Conservation (phyloP, 768 basidiomycete species). For the Podaxis carcinomalis region DNA sequence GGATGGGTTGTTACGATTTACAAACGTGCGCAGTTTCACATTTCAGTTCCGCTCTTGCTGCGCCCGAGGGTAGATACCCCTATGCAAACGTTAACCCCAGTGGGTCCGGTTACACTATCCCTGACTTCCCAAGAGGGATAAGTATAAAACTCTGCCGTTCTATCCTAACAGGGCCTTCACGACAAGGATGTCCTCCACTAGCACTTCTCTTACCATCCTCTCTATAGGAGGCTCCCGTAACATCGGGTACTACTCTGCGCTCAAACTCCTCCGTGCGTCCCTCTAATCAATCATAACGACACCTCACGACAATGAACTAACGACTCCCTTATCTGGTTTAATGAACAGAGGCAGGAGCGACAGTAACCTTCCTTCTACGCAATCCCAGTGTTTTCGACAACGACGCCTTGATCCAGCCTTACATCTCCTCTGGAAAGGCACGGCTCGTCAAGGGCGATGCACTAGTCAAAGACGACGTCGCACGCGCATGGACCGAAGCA, state of each 20-base stretch:
- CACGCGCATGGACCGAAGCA: slow-evolving; percentile 46
- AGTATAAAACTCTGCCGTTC: no score
- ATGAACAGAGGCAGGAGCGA: slow-evolving; percentile 46
- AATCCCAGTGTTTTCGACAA: slow-evolving; percentile 46
- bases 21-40: no score
- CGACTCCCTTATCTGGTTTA: not conserved
- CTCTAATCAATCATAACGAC: not conserved
- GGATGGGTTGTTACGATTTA: no score
- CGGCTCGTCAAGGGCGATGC: slow-evolving; percentile 60
- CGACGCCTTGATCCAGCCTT: slow-evolving; percentile 47
- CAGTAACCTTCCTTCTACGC: slow-evolving; percentile 62
- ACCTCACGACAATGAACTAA: not conserved
- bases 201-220: slow-evolving; percentile 26
- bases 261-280: slow-evolving; percentile 43
- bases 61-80: no score
- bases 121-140: not conserved
- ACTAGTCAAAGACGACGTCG: slow-evolving; percentile 45
- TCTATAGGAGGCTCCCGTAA: slow-evolving; percentile 52
- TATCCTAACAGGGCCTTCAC: not conserved
- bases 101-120: no score
- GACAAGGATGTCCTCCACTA: not conserved
- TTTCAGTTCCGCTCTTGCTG: no score
- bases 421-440: slow-evolving; percentile 47
- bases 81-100: no score
- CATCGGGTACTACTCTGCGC: slow-evolving; percentile 46